Evolutionary conservation across 1,139 yeast species (phyloP), one percentile per base, ranked within the genome.

Genomic region (Geotrichum carabidarum): DNA sequence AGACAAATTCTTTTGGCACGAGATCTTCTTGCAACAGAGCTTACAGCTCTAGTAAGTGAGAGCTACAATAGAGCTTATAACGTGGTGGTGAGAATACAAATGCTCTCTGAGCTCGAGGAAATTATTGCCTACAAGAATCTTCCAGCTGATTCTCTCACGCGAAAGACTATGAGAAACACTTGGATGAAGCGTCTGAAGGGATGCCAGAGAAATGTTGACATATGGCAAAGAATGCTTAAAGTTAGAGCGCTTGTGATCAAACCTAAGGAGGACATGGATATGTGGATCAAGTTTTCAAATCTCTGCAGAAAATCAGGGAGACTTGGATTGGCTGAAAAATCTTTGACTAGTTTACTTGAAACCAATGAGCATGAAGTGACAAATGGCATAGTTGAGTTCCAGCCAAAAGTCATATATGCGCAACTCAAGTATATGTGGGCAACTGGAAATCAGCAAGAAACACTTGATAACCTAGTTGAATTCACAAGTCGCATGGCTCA

Each of bases 281-380:
- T 91, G 82, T 90, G 98, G 97, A 93, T 94, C 63, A 91, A 93
- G 68, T 94, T 93, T 77, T 98, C 99, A 34, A 93, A 94, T 64
- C 76, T 94, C 57, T 91, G 99, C 67, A 80, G 99, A 60, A 94
- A 93, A 69, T 86, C 96, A 11, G 96, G 96, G 2, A 77, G 99
- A 60, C 74, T 90, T 62, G 94, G 94, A 15, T 74, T 94, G 58
- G 97, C 99, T 1, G 98, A 93, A 65, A 90, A 91, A 68, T 87
- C 97, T 0, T 76, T 94, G 59, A 87, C 87, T 62, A 79, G 85
- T 6, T 74, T 94, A 55, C 70, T 89, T 32, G 94, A 82, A 61
- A 64, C 70, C 1, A 77, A 79, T 57, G 79, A 75, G 41, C 70
- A 72, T 1, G 71, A 68, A 18, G 95, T 95, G 0, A 93, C 95